Evolutionary conservation across 2,329 filamentous ascomycete species (phyloP), one percentile per base, ranked within the genome.

Genomic region (Teratosphaeria viscida): DNA sequence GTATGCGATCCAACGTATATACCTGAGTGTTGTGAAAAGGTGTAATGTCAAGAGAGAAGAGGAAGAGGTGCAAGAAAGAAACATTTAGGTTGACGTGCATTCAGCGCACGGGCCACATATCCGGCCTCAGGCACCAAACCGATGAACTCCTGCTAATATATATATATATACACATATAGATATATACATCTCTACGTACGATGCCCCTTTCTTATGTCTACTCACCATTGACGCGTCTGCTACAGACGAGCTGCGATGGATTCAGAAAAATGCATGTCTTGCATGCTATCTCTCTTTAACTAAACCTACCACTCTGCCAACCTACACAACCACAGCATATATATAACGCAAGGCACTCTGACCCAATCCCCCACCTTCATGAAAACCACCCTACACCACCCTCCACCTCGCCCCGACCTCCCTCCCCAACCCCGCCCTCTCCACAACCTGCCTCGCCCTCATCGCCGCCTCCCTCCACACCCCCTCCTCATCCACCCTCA

Each of bases 251-350:
- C 1, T 32, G 29, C 29, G 7, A 32, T 5, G 29, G 29, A 32
- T 32, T 7, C 29, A 32, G 29, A 32, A 5, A 32, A 7, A 7
- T 32, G 29, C 29, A 32, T 4, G 29, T 32, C 29, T 32, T 32
- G 5, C 29, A 32, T 32, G 29, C 29, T 5, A 5, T 32, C 29
- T 32, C 29, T 23, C 23, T 23, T 2, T 2, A 23, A 23, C 23
- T 23, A 23, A 23, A 90, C 86, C 29, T 91, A 76, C 67, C 84
- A 81, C 74, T 92, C 88, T 71, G 91, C 87, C 56, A 90, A 74
- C 0, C 67, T 78, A 68, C 89, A 84, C 78, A 91, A 74, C 5
- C 57, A 73, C 65, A 78, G 71, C 79, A 90, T 81, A 68, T 90
- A 86, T 90, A 86, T n/a, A 72, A 23, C 23, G 23, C 23, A 23